These are phyloP conservation scores for Filobasidium wieringae DNA, from an alignment of 768 basidiomycete species.

Conservation along the genomic window DNA sequence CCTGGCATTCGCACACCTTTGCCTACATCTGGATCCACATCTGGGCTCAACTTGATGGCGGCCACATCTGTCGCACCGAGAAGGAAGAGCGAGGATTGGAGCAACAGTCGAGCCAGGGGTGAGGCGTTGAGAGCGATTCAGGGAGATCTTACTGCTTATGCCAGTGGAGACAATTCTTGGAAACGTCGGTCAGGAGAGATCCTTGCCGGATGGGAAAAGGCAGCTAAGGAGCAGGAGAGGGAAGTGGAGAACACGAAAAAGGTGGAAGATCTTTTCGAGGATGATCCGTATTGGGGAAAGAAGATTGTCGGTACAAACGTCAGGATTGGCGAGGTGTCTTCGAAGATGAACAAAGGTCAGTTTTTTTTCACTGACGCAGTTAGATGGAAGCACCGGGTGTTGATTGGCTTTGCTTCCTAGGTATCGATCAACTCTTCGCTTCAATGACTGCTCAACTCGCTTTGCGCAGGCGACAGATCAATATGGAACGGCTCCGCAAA, in stretches of 20 bases:
- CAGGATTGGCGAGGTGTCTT: slow-evolving; percentile 13
- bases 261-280: slow-evolving; percentile 5
- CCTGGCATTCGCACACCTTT: neutral
- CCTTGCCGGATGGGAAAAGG: neutral
- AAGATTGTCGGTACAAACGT: slow-evolving; percentile 12
- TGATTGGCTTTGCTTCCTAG: neutral
- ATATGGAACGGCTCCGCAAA: slow-evolving; percentile 2
- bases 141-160: neutral
- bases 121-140: slow-evolving; percentile 5
- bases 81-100: slow-evolving; percentile 14
- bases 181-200: slow-evolving; percentile 1
- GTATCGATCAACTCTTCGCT: slow-evolving; percentile 14
- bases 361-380: neutral
- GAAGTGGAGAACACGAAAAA: neutral
- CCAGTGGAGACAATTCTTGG: neutral
- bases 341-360: slow-evolving; percentile 13
- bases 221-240: neutral
- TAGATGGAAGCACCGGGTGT: neutral
- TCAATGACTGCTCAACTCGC: slow-evolving; percentile 13
- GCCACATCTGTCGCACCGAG: slow-evolving; percentile 8
- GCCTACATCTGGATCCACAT: slow-evolving; percentile 1
- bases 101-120: slow-evolving; percentile 7
- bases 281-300: slow-evolving; percentile 6
- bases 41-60: slow-evolving; percentile 9
- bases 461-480: slow-evolving; percentile 2